These are phyloP conservation scores for Exophiala alcalophila DNA, from an alignment of 2,329 filamentous ascomycete genomes.

Conservation along the genomic window DNA sequence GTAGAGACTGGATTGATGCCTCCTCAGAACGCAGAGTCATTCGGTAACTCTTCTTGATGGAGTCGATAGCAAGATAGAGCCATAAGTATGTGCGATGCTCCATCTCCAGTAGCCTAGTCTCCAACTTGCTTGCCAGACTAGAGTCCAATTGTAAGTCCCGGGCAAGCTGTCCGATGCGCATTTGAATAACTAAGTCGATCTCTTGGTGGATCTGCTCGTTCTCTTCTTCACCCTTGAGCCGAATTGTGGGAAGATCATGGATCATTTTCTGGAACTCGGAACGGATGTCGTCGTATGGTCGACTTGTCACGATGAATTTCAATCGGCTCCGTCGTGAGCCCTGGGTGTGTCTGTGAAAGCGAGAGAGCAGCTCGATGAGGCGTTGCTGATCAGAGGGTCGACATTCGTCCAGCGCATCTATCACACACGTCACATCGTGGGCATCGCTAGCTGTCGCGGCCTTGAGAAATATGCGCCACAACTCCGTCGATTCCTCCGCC, in stretches of 20 bases:
- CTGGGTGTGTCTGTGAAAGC: constrained; percentile 9
- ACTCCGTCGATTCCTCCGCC: background rate
- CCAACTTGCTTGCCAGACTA: constrained; percentile 8
- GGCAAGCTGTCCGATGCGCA: constrained; percentile 19
- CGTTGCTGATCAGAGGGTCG: constrained; percentile 1
- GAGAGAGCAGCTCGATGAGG: constrained; percentile 12
- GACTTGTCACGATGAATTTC: constrained; percentile 35
- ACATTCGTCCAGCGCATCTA: constrained; percentile 28
- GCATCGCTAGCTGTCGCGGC: constrained; percentile 3
- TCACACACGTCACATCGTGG: constrained; percentile 14
- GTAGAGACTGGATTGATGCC: constrained; percentile 24
- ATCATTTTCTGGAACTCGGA: constrained; percentile 19
- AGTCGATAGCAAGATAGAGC: constrained; percentile 30
- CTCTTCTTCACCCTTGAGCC: constrained; percentile 27
- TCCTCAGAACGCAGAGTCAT: constrained; percentile 16
- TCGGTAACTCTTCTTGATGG: constrained; percentile 17
- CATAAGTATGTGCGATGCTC: constrained; percentile 35
- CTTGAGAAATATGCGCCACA: constrained; percentile 17
- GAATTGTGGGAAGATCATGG: constrained; percentile 17
- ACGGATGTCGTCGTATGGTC: constrained; percentile 33
- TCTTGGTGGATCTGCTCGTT: constrained; percentile 27
- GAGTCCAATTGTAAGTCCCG: constrained; percentile 2
- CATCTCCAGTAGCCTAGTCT: constrained; percentile 26
- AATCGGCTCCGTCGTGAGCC: constrained; percentile 7
- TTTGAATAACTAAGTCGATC: constrained; percentile 28